Percentiles rank a stretch among this genome's conserved stretches.
These are phyloP conservation scores for Colletotrichum tabaci DNA, from an alignment of 2,329 filamentous ascomycete species.

Conservation along the genomic window DNA sequence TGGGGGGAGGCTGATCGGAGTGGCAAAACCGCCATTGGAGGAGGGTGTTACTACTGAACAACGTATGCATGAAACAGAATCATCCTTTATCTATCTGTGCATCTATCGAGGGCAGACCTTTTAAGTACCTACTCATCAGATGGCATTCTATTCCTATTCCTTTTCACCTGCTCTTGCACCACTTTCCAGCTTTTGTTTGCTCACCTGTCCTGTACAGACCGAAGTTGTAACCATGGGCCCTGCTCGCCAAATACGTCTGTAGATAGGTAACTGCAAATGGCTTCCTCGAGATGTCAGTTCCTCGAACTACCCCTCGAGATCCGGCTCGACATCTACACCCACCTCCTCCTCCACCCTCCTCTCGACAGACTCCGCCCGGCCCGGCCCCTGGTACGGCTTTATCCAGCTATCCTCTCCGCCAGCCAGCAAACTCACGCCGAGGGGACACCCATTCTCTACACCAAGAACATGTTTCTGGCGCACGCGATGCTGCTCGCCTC, in stretches of 20 bases:
- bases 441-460: conserved; percentile 58
- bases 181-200: neutral
- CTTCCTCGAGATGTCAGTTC: conserved; percentile 45
- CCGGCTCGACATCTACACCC: conserved; percentile 61
- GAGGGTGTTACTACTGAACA: neutral
- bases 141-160: too few relatives aligned
- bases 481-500: conserved; percentile 57
- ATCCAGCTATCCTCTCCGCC: conserved; percentile 58
- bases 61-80: neutral
- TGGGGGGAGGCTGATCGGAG: neutral
- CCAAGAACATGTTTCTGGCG: conserved; percentile 60
- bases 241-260: neutral
- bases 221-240: neutral
- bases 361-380: conserved; percentile 24
- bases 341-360: conserved; percentile 57
- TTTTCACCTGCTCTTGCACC: neutral
- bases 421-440: conserved; percentile 60
- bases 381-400: conserved; percentile 44
- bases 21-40: neutral
- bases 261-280: neutral
- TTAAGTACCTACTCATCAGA: too few relatives aligned
- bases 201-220: neutral
- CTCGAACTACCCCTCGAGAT: conserved; percentile 62
- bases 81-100: neutral
- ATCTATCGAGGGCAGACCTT: neutral